phyloP scores from a whole-genome alignment of 306 rosid species.

The Begonia loranthoides region DNA sequence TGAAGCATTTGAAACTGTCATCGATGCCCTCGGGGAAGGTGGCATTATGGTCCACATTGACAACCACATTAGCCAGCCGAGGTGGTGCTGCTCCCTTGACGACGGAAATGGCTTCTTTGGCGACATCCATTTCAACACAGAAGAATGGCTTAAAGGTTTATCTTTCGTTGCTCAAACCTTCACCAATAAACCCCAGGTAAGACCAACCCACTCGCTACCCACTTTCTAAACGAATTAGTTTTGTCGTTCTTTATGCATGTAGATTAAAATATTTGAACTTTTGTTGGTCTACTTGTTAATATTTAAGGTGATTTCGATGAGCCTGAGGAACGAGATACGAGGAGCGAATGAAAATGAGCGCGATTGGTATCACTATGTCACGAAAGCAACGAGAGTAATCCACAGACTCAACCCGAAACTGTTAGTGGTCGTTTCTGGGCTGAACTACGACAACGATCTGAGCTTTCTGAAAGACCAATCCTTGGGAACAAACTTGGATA shows the following conservation, averaged over 20 bases:
- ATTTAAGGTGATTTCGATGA: slow-evolving; percentile 29
- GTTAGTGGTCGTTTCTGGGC: slow-evolving; percentile 21
- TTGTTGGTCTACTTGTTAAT: slow-evolving; percentile 1
- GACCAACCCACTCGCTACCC: no score
- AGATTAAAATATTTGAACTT: no score
- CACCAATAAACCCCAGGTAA: slow-evolving; percentile 15
- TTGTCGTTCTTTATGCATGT: background rate
- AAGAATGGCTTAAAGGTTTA: slow-evolving; percentile 42
- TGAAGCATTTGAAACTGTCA: slow-evolving; percentile 18
- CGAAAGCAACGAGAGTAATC: slow-evolving; percentile 22
- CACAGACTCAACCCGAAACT: slow-evolving; percentile 17
- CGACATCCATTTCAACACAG: slow-evolving; percentile 31
- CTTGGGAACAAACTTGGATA: slow-evolving; percentile 9
- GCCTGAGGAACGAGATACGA: slow-evolving; percentile 34
- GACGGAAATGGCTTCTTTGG: slow-evolving; percentile 47
- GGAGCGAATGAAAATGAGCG: slow-evolving; percentile 16
- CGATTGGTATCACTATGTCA: slow-evolving; percentile 29
- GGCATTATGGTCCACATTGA: slow-evolving; percentile 32
- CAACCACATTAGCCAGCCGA: slow-evolving; percentile 42
- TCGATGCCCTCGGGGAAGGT: slow-evolving; percentile 18
- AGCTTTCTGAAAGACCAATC: slow-evolving; percentile 18
- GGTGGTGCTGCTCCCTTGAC: slow-evolving; percentile 39
- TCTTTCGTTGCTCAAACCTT: slow-evolving; percentile 22
- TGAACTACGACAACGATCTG: slow-evolving; percentile 24
- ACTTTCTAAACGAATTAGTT: background rate